Conservation (phyloP, 2,329 filamentous ascomycete genomes). For the Talaromyces islandicus region DNA sequence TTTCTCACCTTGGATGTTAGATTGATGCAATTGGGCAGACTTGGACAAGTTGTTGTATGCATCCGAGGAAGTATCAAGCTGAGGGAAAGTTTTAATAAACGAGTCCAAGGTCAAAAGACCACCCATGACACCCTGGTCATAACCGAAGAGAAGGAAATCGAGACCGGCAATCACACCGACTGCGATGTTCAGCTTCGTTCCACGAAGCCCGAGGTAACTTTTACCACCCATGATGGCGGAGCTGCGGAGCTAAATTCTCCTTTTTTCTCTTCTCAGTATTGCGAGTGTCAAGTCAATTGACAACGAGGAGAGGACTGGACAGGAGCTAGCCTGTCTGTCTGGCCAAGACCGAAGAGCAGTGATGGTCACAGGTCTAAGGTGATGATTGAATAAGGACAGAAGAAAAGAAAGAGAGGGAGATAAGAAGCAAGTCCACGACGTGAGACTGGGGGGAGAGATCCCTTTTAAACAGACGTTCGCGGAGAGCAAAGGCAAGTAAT, state of each 20-base stretch:
- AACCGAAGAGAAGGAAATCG: slow-evolving; percentile 60
- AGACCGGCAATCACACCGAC: slow-evolving; percentile 66
- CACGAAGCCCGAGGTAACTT: slow-evolving; percentile 60
- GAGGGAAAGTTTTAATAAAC: slow-evolving; percentile 52
- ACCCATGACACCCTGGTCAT: slow-evolving; percentile 72
- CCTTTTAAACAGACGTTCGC: neutral
- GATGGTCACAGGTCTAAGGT: neutral
- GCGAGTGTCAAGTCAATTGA: neutral
- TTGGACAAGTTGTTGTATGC: slow-evolving; percentile 13
- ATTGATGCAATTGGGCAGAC: slow-evolving; percentile 20
- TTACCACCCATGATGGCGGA: slow-evolving; percentile 25
- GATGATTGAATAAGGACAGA: neutral
- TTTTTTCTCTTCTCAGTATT: neutral
- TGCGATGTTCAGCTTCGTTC: slow-evolving; percentile 60
- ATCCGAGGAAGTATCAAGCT: slow-evolving; percentile 44
- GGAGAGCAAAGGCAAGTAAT: neutral
- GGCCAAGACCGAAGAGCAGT: neutral
- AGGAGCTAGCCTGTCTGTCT: neutral
- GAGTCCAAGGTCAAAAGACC: slow-evolving; percentile 64
- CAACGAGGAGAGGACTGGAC: neutral
- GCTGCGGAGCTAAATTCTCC: neutral
- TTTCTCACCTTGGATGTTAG: slow-evolving; percentile 29
- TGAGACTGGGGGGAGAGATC: neutral
- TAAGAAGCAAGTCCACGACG: neutral
- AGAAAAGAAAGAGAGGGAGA: neutral